Evolutionary conservation across 1,139 yeast genomes (phyloP).

Genomic region (Meyerozyma carpophila): DNA sequence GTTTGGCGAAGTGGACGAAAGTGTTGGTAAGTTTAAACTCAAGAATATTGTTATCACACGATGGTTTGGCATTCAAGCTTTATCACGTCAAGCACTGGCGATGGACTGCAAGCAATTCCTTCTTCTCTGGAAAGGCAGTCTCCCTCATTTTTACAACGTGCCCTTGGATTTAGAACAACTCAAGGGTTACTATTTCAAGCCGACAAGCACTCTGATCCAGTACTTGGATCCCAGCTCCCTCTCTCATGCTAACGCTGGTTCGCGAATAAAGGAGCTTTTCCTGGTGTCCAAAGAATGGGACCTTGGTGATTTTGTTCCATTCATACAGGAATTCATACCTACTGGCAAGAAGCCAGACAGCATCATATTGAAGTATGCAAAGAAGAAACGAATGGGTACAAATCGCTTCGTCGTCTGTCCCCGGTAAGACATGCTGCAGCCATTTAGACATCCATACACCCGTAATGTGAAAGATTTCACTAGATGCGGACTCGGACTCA

Average conservation of each 20-base stretch:
- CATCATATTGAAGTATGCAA: constrained; percentile 71
- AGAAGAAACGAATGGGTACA: constrained; percentile 55
- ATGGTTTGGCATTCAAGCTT: constrained; percentile 58
- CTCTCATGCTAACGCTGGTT: constrained; percentile 41
- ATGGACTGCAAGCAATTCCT: constrained; percentile 44
- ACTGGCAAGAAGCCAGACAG: constrained; percentile 59
- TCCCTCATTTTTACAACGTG: constrained; percentile 61
- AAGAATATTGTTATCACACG: constrained; percentile 37
- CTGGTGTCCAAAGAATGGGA: constrained; percentile 62
- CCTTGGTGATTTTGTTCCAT: constrained; percentile 67
- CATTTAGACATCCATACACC: background rate
- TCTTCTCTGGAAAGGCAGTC: constrained; percentile 55
- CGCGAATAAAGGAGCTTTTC: constrained; percentile 60
- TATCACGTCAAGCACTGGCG: constrained; percentile 25
- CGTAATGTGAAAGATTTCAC: background rate
- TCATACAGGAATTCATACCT: constrained; percentile 51
- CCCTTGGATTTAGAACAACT: constrained; percentile 50
- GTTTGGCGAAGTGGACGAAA: constrained; percentile 25
- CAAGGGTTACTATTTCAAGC: constrained; percentile 50
- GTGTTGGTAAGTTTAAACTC: constrained; percentile 22
- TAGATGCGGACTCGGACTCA: background rate
- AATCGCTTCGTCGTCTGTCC: constrained; percentile 16
- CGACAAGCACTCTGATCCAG: constrained; percentile 39
- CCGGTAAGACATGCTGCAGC: background rate
- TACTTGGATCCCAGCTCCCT: constrained; percentile 47